Conservation (phyloP, 768 basidiomycete genomes). For the Russula dissimulans region DNA sequence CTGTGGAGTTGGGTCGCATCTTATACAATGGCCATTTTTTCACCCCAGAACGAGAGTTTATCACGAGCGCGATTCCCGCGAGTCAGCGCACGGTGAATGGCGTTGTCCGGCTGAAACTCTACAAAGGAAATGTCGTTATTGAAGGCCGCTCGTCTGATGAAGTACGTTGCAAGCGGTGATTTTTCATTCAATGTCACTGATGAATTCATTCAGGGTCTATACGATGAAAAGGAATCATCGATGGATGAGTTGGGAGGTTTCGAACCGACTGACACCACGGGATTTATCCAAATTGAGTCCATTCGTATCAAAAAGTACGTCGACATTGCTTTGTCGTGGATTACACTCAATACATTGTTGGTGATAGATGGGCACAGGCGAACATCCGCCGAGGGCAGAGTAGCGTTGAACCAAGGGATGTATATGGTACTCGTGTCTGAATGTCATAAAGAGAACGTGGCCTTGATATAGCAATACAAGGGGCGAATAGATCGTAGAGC, state of each 20-base stretch:
- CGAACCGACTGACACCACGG: constrained; percentile 89
- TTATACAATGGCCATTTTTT: constrained; percentile 99
- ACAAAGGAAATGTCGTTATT: constrained; percentile 93
- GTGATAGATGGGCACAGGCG: constrained; percentile 71
- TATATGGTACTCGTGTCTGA: constrained; percentile 56
- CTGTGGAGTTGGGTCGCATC: constrained; percentile 80
- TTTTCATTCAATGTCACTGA: neutral
- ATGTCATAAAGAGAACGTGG: neutral
- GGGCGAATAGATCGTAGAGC: no score
- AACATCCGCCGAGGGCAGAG: constrained; percentile 79
- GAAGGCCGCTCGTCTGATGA: constrained; percentile 87
- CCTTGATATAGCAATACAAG: no score
- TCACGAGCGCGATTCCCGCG: constrained; percentile 82
- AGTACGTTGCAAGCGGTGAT: constrained; percentile 33
- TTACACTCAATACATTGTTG: constrained; percentile 6
- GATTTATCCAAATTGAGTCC: constrained; percentile 95
- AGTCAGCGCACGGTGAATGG: constrained; percentile 97
- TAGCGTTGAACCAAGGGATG: constrained; percentile 68
- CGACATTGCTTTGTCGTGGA: constrained; percentile 12
- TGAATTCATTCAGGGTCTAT: constrained; percentile 56
- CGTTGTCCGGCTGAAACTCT: constrained; percentile 77
- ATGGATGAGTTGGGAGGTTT: constrained; percentile 99
- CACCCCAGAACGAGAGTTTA: constrained; percentile 97
- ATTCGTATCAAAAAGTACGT: constrained; percentile 95
- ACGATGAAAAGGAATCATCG: constrained; percentile 90